Percentiles rank a stretch among this genome's conserved stretches.
phyloP scores from a whole-genome alignment of 164 flowering plant genomes.

The Kalanchoe fedtschenkoi region DNA sequence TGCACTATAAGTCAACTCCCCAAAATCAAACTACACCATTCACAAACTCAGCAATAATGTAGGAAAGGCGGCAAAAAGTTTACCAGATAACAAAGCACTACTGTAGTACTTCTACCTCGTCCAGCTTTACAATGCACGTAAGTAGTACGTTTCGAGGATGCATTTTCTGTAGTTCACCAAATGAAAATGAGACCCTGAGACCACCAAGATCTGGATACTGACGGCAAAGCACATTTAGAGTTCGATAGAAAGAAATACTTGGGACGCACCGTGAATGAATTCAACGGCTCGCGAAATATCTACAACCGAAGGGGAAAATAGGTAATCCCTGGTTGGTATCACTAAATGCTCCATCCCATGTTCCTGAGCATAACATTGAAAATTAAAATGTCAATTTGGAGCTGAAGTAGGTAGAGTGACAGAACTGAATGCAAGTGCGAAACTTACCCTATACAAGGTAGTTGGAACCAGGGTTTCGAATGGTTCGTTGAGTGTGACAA shows the following conservation, averaged over 20 bases:
- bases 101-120: constrained; percentile 64
- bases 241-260: too few relatives aligned
- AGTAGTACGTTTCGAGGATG: constrained; percentile 40
- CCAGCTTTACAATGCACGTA: constrained; percentile 82
- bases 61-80: background rate
- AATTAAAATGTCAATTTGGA: background rate
- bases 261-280: constrained; percentile 82
- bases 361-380: constrained; percentile 26
- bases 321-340: constrained; percentile 89
- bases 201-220: background rate
- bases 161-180: constrained; percentile 26
- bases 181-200: background rate
- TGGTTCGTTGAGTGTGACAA: constrained; percentile 74
- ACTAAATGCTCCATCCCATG: constrained; percentile 65
- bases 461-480: constrained; percentile 71
- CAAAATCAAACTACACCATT: background rate
- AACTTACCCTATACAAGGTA: constrained; percentile 42
- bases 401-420: background rate
- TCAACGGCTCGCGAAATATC: constrained; percentile 67
- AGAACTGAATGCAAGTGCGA: background rate
- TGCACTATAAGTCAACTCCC: constrained; percentile 11
- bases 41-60: background rate
- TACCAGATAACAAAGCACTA: constrained; percentile 58
- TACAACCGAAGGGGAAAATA: constrained; percentile 75
- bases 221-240: background rate